Conservation (phyloP, 768 basidiomycete genomes). For the Gloeostereum incarnatum region DNA sequence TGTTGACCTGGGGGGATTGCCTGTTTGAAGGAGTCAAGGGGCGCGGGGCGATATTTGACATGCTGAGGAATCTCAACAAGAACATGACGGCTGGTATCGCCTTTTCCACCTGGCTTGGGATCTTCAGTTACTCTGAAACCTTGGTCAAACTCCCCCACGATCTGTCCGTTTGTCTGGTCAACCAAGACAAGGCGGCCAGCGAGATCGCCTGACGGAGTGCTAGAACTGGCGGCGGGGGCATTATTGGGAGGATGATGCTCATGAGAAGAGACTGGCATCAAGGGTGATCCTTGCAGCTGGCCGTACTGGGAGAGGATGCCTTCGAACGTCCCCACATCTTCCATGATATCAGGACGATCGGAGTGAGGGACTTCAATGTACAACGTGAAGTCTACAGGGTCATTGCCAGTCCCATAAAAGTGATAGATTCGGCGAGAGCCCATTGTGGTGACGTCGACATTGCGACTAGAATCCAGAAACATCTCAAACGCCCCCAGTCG, state of each 20-base stretch:
- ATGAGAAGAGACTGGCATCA: too few relatives aligned
- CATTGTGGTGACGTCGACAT: conserved; percentile 26
- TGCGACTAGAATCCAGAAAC: conserved; percentile 47
- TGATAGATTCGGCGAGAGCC: conserved; percentile 32
- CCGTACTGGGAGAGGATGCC: conserved; percentile 60
- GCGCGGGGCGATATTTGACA: conserved; percentile 24
- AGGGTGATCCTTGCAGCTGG: conserved; percentile 27
- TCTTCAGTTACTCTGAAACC: conserved; percentile 50
- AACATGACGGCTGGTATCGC: conserved; percentile 55
- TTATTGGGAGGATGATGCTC: too few relatives aligned
- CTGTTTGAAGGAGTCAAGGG: conserved; percentile 47
- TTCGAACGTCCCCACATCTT: conserved; percentile 59
- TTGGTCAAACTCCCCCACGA: conserved; percentile 61
- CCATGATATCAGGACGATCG: conserved; percentile 26
- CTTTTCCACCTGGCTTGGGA: conserved; percentile 34
- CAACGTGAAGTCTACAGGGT: conserved; percentile 27
- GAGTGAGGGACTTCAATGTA: conserved; percentile 20
- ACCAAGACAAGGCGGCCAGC: conserved; percentile 61
- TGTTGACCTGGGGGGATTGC: conserved; percentile 58
- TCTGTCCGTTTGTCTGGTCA: conserved; percentile 62
- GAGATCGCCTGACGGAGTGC: too few relatives aligned
- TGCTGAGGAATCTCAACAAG: conserved; percentile 59
- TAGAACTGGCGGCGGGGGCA: too few relatives aligned
- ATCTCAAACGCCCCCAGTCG: conserved; percentile 45
- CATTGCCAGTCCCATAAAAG: conserved; percentile 28